Base-by-base conservation (phyloP, 192 early-diverging fungal species). In the Coemansia sp. region DNA sequence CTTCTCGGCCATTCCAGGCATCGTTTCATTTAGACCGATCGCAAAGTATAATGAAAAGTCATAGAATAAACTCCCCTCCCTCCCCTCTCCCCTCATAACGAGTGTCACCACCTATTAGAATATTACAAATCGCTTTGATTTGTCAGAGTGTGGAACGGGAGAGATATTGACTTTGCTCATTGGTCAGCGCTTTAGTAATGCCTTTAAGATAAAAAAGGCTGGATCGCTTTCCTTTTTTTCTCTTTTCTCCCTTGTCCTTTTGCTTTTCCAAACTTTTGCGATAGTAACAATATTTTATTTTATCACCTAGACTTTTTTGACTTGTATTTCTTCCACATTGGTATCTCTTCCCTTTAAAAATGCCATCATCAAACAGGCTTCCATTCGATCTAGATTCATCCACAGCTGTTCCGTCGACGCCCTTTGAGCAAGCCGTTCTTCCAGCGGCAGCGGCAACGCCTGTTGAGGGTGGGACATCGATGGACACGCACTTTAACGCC, bases 401-500 rank as follows among this genome's bases (percentile, higher is more conserved):
- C 57, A 75, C 79, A 2, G 79, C 59, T 8, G 78, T 81, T 23
- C 60, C 78, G 10, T 69, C 73, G 23, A 76, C 79, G 16, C 79
- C 79, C 23, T 61, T 55, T 43, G 79, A 81, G 33, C 36, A 51
- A 30, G 51, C 23, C 23, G 24, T 15, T 5, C n/a, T n/a, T n/a
- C 10, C 51, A 26, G 23, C 51, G 24, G 46, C 59, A 21, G 41
- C 45, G 14, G 68, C 67, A 16, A 43, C 68, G 43, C 46, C 57
- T 10, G 60, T 53, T 16, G 64, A 60, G 8, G 44, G 60, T 38
- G 43, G 64, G 15, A 46, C 65, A 24, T 67, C 71, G n/a, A 57
- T 33, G 34, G 67, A 81, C 16, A 66, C 67, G 2, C 80, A 82
- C 63, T 82, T 82, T 26, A 82, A 82, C 60, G 80, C 80, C 57